Evolutionary conservation across 208 protist species (phyloP), one percentile per base, ranked within the genome.

Genomic region (Leishmania martiniquensis): DNA sequence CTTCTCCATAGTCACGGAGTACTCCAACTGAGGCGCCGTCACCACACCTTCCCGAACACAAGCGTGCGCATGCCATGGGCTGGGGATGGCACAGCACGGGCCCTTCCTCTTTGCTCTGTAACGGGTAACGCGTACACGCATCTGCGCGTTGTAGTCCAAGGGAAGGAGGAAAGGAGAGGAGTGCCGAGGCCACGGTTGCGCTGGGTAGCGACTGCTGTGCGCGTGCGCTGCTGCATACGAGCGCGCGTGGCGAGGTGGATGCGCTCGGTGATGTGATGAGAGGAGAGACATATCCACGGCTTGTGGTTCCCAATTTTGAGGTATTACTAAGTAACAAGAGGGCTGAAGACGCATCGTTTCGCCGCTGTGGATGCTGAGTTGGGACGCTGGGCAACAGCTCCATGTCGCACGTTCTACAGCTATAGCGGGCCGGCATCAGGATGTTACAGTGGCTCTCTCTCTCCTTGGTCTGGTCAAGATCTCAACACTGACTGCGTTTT

Each of bases 1-100:
- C 22, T 89, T 96, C 75, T 84, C 88, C 25, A 87, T 96, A 42
- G 82, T 96, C 44, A 72, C 45, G 4, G 79, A 66, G 29, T 96
- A 96, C 75, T 55, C 77, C 3, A 52, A 86, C 29, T 85, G 20
- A 74, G 1, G 52, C 29, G 17, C 17, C 42, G 42, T 13, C 45
- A 29, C 39, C n/a, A 44, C 44, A 54, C 51, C 67, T 22, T 42
- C 0, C 37, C 62, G 15, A 13, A 42, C 3, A 12, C 5, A 45
- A 13, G 37, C 62, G 13, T 44, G 22, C 37, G 29, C 17, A 22
- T 32, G 9, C 55, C 20, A 7, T 32, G 37, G 6, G 32, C 13
- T 1, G 37, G 29, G 17, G 62, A n/a, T 44, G 62, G 7, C 45
- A 37, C 37, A 6, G 20, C 1, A 12, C 25, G n/a, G 45, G 63